Evolutionary conservation across 345 rosid genomes (phyloP), one percentile per base, ranked within the genome.

Genomic region (Salix arbutifolia): DNA sequence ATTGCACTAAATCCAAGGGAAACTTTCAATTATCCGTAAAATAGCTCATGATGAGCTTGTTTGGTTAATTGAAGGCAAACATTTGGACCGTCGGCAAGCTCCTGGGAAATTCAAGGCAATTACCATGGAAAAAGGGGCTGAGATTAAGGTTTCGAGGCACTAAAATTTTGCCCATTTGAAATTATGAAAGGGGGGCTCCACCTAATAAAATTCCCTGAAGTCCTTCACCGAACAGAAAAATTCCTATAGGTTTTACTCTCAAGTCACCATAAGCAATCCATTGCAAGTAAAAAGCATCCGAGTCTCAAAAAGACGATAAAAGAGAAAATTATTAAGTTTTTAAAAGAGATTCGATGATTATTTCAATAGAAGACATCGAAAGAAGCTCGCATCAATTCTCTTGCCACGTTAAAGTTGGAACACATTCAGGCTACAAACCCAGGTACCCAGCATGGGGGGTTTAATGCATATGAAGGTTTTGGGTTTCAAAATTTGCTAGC

Each of bases 321-420:
- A 28, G 69, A 76, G 38, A 65, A 73, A 64, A 76, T 75, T 50
- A 76, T 82, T n/a, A 56, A n/a, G 79, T 56, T 67, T 21, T 69
- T 78, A 44, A 74, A 81, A 70, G 71, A 70, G 70, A 67, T 65
- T 53, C 73, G 80, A 82, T 85, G 38, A 85, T 31, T 31, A 4
- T 85, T 83, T 82, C 81, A 80, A 78, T 66, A 58, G 87, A 69
- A 77, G 85, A 83, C 82, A 88, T 85, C 67, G 85, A 87, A 84
- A 84, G 87, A 88, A 85, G 85, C 79, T 79, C 85, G 81, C 85
- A 85, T 84, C 78, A 76, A 83, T 74, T 37, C 66, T 73, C 74
- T 84, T 73, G 79, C 76, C 77, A 60, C 80, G 78, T 72, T 76
- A 84, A 84, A 83, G 85, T 76, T 70, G 25, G 46, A 79, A 74